These are phyloP conservation scores for Gynochthodes officinalis DNA, from an alignment of 257 asterid genomes.

Conservation along the genomic window DNA sequence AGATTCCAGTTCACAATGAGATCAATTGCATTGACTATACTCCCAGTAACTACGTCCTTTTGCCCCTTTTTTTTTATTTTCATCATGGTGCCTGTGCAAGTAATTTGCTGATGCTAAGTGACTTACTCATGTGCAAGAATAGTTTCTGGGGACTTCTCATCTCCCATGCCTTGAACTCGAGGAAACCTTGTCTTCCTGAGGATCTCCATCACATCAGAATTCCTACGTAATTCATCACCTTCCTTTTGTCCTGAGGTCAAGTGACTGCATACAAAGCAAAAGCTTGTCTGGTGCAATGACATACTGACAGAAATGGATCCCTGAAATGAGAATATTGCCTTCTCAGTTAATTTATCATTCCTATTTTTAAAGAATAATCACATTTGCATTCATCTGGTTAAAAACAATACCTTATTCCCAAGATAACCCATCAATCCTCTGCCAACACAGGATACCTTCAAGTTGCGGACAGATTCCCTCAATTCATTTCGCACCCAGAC, in stretches of 20 bases:
- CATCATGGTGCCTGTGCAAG: background rate
- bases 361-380: background rate
- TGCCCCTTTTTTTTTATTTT: background rate
- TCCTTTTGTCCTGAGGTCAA: slow-evolving; percentile 96
- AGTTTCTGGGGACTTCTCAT: slow-evolving; percentile 89
- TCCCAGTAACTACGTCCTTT: background rate
- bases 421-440: slow-evolving; percentile 98
- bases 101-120: background rate
- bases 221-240: slow-evolving; percentile 94
- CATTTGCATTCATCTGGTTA: background rate
- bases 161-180: slow-evolving; percentile 55
- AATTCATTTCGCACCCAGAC: slow-evolving; percentile 94
- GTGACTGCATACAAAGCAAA: slow-evolving; percentile 95
- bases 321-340: slow-evolving; percentile 35
- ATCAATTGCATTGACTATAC: background rate
- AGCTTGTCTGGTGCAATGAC: slow-evolving; percentile 96
- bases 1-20: background rate
- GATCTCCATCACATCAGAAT: slow-evolving; percentile 91
- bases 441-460: slow-evolving; percentile 92
- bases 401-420: slow-evolving; percentile 78
- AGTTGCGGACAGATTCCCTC: slow-evolving; percentile 74
- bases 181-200: slow-evolving; percentile 92
- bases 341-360: background rate
- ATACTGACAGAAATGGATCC: slow-evolving; percentile 96
- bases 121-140: slow-evolving; percentile 88